Evolutionary conservation across 1,139 yeast species (phyloP).

Genomic region (Geotrichum candidum): DNA sequence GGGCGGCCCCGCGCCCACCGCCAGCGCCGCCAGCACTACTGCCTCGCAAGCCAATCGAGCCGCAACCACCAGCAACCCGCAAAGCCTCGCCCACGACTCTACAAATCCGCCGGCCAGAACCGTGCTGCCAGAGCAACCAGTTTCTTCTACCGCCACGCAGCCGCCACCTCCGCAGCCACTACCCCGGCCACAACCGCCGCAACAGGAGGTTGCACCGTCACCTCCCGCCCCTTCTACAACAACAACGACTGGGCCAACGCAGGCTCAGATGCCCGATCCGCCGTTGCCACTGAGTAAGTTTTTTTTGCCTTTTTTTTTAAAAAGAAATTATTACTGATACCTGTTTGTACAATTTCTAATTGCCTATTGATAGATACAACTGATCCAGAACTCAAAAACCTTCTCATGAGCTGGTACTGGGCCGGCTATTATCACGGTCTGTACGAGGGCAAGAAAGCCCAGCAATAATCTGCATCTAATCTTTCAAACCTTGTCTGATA

Average conservation of each 20-base stretch:
- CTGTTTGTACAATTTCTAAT: conserved; percentile 16
- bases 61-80: not conserved
- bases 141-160: not conserved
- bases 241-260: not conserved
- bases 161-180: not conserved
- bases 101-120: not conserved
- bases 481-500: not conserved
- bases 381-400: conserved; percentile 25
- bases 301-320: no score
- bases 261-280: conserved; percentile 2
- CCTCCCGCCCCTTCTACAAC: conserved; percentile 2
- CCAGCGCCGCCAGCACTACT: not conserved
- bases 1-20: not conserved
- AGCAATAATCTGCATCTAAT: no score
- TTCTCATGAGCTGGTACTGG: conserved; percentile 34
- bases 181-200: not conserved
- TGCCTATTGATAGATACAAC: conserved; percentile 14
- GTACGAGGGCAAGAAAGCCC: conserved; percentile 21
- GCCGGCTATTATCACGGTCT: conserved; percentile 32
- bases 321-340: no score
- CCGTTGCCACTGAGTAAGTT: not conserved
- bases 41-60: not conserved
- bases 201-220: not conserved
- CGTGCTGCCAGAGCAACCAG: not conserved
- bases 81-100: not conserved